Conservation (phyloP, 768 basidiomycete genomes). For the Cubamyces lactineus region DNA sequence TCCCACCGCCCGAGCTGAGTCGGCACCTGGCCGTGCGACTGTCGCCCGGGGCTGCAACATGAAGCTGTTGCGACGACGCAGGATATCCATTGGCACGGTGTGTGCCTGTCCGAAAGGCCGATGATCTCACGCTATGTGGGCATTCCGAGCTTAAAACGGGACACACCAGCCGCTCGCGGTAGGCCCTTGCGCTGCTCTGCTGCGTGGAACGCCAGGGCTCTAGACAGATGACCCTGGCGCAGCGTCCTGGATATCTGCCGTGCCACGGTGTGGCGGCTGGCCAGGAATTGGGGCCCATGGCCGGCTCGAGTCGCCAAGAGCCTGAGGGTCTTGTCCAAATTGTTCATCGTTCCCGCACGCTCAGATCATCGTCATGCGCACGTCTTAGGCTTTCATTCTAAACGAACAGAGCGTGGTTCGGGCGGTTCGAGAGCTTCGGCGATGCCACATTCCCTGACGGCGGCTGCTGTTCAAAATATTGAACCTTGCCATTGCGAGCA, state of each 20-base stretch:
- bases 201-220: too few species aligned
- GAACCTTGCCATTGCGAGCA: slow-evolving; percentile 1
- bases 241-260: background rate
- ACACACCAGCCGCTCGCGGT: too few species aligned
- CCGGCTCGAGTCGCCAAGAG: background rate
- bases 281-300: background rate
- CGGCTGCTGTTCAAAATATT: background rate
- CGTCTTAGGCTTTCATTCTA: background rate
- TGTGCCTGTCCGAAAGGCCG: background rate
- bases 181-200: too few species aligned
- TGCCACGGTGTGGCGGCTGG: background rate
- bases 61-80: background rate
- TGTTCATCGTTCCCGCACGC: slow-evolving; percentile 3
- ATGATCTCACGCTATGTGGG: background rate
- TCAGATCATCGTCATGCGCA: slow-evolving; percentile 13
- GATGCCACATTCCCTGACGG: background rate
- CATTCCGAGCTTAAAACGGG: background rate
- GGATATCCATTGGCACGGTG: background rate
- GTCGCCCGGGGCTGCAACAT: too few species aligned
- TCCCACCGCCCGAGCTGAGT: background rate
- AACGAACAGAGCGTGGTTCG: background rate
- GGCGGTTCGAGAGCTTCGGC: background rate
- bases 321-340: background rate
- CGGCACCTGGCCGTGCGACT: slow-evolving; percentile 1
- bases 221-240: background rate